Percentiles rank a stretch among this genome's conserved stretches.
phyloP scores from a whole-genome alignment of 1,139 yeast species.

The Protomyces macrosporus region DNA sequence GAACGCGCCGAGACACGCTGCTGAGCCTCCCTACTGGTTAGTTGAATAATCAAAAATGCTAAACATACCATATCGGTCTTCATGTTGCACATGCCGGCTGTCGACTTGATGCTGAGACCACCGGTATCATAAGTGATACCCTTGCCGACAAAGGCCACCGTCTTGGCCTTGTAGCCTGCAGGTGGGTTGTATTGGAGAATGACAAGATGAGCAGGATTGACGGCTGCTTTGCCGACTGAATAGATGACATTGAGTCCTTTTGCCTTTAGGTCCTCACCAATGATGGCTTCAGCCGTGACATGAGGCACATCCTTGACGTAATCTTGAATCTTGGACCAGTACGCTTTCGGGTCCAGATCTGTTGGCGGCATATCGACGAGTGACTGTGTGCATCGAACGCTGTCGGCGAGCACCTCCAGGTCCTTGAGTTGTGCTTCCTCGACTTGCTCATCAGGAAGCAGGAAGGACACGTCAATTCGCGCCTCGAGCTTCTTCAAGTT shows the following conservation, averaged over 20 bases:
- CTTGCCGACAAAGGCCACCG: conserved; percentile 26
- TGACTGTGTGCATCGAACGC: not conserved
- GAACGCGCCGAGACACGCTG: conserved; percentile 20
- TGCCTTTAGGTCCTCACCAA: conserved; percentile 4
- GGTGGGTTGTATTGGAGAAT: conserved; percentile 5
- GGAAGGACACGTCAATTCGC: conserved; percentile 1
- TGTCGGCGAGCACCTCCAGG: not conserved
- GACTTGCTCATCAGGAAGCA: conserved; percentile 1
- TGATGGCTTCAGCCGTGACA: conserved; percentile 9
- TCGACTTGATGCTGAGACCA: conserved; percentile 25
- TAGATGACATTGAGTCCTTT: conserved; percentile 3
- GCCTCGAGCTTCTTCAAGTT: not conserved
- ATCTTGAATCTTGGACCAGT: not conserved
- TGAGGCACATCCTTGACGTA: not conserved
- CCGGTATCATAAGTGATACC: conserved; percentile 28
- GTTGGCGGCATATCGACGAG: conserved; percentile 14
- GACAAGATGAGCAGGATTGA: conserved; percentile 8
- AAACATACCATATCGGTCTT: conserved; percentile 3
- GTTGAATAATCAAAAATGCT: not conserved
- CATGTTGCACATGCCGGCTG: conserved; percentile 20
- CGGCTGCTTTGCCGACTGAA: conserved; percentile 18
- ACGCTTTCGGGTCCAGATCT: conserved; percentile 4
- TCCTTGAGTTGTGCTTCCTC: not conserved
- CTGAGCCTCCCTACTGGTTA: conserved; percentile 27
- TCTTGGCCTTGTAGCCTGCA: not conserved